Evolutionary conservation across 371 early-diverging fungal genomes (phyloP), one percentile per base, ranked within the genome.

Genomic region (Batkoa obscura): DNA sequence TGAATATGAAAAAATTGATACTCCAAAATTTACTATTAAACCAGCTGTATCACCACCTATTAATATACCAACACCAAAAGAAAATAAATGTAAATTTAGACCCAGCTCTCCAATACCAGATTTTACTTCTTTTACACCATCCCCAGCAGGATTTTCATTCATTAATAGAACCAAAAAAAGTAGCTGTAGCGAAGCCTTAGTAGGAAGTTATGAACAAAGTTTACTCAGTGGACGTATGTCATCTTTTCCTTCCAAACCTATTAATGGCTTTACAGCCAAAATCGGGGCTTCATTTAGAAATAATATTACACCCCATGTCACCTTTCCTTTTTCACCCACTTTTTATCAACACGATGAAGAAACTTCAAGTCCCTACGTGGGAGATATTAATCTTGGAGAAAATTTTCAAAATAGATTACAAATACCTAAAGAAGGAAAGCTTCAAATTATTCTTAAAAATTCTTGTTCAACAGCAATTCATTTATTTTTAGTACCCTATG

Each of bases 381-480:
- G 83, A 0, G 66, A 63, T 39, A 60, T 82, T 5, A 74, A 76
- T 55, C 68, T 80, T 59, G 81, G 55, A 66, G 75, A 51, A 59
- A 70, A 47, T 49, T 45, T 45, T 33, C 38, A 32, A 8, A 1
- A 31, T 2, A 82, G 86, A 4, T 79, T 75, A 63, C 68, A 84
- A 15, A 60, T 90, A 5, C 90, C 90, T 8, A 66, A 72, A 15
- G 73, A 78, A 54, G 90, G 90, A 1, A 87, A 87, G 56, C 64
- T 90, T 6, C 88, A 88, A 62, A 73, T 90, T 8, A 78, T 86
- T 35, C 80, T 90, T 64, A 83, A 84, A 64, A 90, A 90, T 57
- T 82, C 83, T 0, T 72, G 77, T 65, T 75, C 76, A 50, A 83
- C 86, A 0, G 85, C 80, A 0, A 79, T 87, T 52, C 87, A 90